Evolutionary conservation across 2,329 filamentous ascomycete species (phyloP), one percentile per base, ranked within the genome.

Genomic region (Ceratocystis smalleyi): DNA sequence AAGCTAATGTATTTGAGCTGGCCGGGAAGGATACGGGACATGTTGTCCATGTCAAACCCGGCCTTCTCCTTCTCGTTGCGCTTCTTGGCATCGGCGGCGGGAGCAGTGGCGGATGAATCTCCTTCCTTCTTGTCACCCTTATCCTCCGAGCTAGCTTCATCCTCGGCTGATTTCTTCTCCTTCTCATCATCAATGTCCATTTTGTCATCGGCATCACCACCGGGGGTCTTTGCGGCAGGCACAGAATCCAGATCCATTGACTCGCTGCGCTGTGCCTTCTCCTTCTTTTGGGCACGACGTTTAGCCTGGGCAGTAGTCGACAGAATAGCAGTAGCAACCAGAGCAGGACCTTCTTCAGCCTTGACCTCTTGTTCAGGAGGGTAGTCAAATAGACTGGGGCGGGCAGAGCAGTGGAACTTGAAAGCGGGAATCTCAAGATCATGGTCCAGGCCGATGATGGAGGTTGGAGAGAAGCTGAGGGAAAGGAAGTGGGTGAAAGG

Each of bases 291-390:
- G 1, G 92, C 92, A 70, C 94, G 85, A 70, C 95, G 88, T 79
- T 95, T 96, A 68, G 95, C 94, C 75, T 97, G 94, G 1, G 92
- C 92, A 1, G 94, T 99, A 3, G 95, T 99, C 1, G 92, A 97
- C 19, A 99, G 79, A 54, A 99, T 90, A 27, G 95, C 94, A 8
- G 94, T 96, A 69, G 95, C 94, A 69, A 99, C 89, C 75, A 96
- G 84, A 67, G 95, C 89, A 0, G 91, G 91, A 0, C 90, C 90
- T 73, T 97, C 92, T 71, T 97, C 92, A 0, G 89, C 77, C 81
- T 97, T 97, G 71, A 95, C 86, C 73, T 97, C 91, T 70, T 95
- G 89, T 75, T 97, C 92, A 1, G 94, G 95, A 43, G 94, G 94
- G 72, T 99, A 99, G 75, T 99, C 94, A 72, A 99, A 99, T 69